A percentile compares a stretch with the other conserved stretches of the same genome.
Evolutionary conservation across 768 basidiomycete genomes (phyloP).

Genomic region (Trametes villosa): DNA sequence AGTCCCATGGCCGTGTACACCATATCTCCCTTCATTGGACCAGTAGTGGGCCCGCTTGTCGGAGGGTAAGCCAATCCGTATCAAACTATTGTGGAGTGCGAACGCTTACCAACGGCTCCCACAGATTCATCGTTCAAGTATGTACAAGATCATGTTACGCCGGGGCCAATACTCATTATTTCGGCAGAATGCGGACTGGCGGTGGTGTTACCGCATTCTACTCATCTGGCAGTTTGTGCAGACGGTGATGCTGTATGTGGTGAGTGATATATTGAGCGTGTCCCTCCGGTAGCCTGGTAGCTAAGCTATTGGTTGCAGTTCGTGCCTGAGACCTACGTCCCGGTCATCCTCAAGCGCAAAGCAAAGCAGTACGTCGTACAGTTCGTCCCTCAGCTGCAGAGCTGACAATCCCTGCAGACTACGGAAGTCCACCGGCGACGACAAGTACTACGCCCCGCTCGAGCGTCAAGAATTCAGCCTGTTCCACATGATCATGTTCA

Average conservation of each 20-base stretch:
- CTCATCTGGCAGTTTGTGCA: constrained; percentile 71
- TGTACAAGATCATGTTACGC: not conserved
- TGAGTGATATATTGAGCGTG: constrained; percentile 33
- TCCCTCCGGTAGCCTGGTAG: not conserved
- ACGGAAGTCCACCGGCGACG: constrained; percentile 58
- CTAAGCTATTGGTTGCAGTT: constrained; percentile 42
- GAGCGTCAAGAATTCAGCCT: constrained; percentile 56
- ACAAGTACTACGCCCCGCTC: constrained; percentile 58
- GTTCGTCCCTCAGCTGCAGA: not conserved
- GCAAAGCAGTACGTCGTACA: constrained; percentile 48
- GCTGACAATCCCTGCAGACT: constrained; percentile 40
- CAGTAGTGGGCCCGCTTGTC: constrained; percentile 60
- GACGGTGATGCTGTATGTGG: constrained; percentile 53
- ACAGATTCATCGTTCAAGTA: constrained; percentile 64
- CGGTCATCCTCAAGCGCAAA: constrained; percentile 63
- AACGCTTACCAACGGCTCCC: not conserved
- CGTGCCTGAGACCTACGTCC: constrained; percentile 74
- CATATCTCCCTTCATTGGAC: constrained; percentile 59
- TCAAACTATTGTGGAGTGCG: not conserved
- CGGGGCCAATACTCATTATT: not conserved
- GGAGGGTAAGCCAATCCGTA: constrained; percentile 49
- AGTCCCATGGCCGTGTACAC: constrained; percentile 64
- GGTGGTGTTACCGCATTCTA: constrained; percentile 79
- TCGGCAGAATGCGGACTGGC: constrained; percentile 58
- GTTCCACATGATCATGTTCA: constrained; percentile 51